Conservation (phyloP, 495 filamentous ascomycete genomes). For the Lophiostoma macrostomum region DNA sequence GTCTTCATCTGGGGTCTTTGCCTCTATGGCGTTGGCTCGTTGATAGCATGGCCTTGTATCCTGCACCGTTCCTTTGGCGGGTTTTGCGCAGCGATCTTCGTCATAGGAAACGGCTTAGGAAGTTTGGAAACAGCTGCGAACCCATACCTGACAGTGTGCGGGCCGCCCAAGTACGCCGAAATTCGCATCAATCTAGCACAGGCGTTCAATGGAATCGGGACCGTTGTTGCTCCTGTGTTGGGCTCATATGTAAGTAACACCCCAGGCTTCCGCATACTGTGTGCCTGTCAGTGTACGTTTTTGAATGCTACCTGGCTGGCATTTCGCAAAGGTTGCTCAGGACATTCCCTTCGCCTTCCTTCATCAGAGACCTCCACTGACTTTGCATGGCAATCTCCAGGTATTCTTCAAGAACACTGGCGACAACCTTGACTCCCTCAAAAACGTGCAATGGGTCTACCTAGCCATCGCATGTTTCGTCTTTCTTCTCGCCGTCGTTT, state of each 20-base stretch:
- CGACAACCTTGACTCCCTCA: slow-evolving; percentile 50
- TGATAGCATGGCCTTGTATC: slow-evolving; percentile 56
- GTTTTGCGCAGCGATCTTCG: slow-evolving; percentile 58
- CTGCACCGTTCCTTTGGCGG: slow-evolving; percentile 56
- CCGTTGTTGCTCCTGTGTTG: slow-evolving; percentile 62
- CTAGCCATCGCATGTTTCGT: slow-evolving; percentile 57
- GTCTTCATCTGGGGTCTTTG: slow-evolving; percentile 40
- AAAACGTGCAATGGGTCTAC: slow-evolving; percentile 73
- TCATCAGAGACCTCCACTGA: too few species aligned
- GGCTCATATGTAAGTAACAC: slow-evolving; percentile 66
- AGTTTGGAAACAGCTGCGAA: slow-evolving; percentile 57
- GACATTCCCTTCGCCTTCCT: too few species aligned
- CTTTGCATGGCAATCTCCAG: too few species aligned
- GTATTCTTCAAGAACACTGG: slow-evolving; percentile 58
- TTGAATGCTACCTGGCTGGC: too few species aligned
- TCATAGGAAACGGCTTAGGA: slow-evolving; percentile 55
- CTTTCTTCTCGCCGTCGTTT: slow-evolving; percentile 28
- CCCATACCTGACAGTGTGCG: slow-evolving; percentile 55
- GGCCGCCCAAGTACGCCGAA: slow-evolving; percentile 51
- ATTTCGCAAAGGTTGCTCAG: too few species aligned
- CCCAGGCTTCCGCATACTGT: too few species aligned
- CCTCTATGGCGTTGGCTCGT: slow-evolving; percentile 44
- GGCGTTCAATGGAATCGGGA: slow-evolving; percentile 65
- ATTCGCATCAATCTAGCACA: slow-evolving; percentile 66
- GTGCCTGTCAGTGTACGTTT: too few species aligned